These are phyloP conservation scores for Xerocomus spinulosus DNA, from an alignment of 768 basidiomycete genomes.

Conservation along the genomic window DNA sequence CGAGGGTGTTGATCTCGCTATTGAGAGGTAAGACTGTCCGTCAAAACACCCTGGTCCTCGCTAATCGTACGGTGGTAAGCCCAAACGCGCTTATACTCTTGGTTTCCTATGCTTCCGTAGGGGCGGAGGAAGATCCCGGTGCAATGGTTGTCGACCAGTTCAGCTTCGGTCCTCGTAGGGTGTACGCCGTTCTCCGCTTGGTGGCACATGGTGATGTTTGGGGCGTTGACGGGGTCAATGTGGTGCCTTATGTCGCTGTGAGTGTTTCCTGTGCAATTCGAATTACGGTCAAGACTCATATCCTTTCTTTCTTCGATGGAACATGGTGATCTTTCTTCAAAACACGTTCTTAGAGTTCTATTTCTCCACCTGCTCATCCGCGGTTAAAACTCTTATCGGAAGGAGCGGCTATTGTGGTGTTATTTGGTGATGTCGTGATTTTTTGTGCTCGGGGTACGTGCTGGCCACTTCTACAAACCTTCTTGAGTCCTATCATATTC, in stretches of 20 bases:
- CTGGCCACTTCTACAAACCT: not conserved
- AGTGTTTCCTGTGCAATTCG: constrained; percentile 23
- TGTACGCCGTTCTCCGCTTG: constrained; percentile 60
- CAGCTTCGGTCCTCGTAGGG: constrained; percentile 47
- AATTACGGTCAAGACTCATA: not conserved
- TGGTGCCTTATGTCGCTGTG: constrained; percentile 76
- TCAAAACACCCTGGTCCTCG: not conserved
- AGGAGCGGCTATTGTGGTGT: constrained; percentile 56
- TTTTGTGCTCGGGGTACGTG: constrained; percentile 60
- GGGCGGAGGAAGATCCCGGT: constrained; percentile 38
- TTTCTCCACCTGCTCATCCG: constrained; percentile 69
- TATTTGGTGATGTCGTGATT: constrained; percentile 75
- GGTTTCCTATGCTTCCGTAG: constrained; percentile 58
- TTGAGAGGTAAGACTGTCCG: constrained; percentile 45
- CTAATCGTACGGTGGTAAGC: constrained; percentile 29
- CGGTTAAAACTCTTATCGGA: constrained; percentile 56
- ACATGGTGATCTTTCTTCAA: not conserved
- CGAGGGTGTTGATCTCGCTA: constrained; percentile 66
- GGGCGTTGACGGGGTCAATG: constrained; percentile 37
- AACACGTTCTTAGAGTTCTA: constrained; percentile 47
- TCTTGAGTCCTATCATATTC: not conserved
- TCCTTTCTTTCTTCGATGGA: not conserved
- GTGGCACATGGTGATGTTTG: constrained; percentile 25
- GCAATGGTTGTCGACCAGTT: constrained; percentile 35
- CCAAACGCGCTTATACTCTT: constrained; percentile 55